phyloP scores from a whole-genome alignment of 345 rosid genomes.

The Triadica sebifera region DNA sequence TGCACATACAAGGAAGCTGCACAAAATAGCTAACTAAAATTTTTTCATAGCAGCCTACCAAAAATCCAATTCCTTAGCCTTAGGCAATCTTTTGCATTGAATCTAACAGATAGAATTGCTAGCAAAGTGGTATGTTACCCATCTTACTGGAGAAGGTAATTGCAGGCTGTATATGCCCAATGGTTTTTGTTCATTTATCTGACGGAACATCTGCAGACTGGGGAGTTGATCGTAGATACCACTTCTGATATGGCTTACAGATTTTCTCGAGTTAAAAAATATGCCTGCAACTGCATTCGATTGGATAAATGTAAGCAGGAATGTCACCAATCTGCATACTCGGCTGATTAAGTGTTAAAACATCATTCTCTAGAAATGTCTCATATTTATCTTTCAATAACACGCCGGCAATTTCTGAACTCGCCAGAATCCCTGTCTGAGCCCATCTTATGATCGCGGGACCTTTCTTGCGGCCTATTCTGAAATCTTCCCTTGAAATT shows the following conservation, averaged over 20 bases:
- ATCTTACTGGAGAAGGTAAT: background rate
- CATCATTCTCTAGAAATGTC: background rate
- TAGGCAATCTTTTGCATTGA: no score
- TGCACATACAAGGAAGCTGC: background rate
- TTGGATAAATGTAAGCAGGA: no score
- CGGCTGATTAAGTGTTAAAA: background rate
- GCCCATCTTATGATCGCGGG: constrained; percentile 18
- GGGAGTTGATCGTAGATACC: background rate
- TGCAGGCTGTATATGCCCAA: background rate
- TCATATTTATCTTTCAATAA: constrained; percentile 46
- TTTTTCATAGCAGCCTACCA: background rate
- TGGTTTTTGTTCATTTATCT: background rate
- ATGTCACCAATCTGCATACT: no score
- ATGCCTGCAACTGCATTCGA: no score
- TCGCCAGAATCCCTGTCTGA: constrained; percentile 28
- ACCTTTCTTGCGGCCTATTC: constrained; percentile 18
- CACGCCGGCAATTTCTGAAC: constrained; percentile 50
- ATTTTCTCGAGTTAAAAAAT: no score
- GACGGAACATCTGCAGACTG: background rate
- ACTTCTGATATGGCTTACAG: no score
- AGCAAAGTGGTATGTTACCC: background rate
- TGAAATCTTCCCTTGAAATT: constrained; percentile 18
- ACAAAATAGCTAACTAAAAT: background rate
- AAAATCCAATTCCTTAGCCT: background rate
- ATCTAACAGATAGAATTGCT: background rate